A percentile compares a stretch with the other conserved stretches of the same genome.
Conservation (phyloP, 1,284 basidiomycete genomes). For the Trametes versicolor region DNA sequence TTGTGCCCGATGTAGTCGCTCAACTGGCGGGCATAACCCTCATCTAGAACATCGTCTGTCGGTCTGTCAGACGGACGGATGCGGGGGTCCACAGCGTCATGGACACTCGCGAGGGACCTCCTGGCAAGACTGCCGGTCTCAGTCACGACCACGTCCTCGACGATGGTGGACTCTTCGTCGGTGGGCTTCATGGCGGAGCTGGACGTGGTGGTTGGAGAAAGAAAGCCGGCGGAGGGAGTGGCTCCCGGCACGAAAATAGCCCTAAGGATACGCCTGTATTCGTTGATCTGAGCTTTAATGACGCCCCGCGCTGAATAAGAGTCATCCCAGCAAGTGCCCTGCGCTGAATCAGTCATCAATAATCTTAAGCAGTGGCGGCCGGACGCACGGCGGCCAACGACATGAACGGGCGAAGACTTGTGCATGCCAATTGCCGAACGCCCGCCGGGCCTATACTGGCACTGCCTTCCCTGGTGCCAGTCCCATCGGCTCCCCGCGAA, state of each 20-base stretch:
- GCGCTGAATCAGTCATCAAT: too few relatives aligned
- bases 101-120: constrained; percentile 36
- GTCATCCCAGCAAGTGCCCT: background rate
- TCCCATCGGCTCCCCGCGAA: too few relatives aligned
- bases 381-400: too few relatives aligned
- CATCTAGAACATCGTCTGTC: constrained; percentile 39
- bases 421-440: too few relatives aligned
- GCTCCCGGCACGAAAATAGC: background rate
- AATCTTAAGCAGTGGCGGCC: too few relatives aligned
- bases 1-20: constrained; percentile 42
- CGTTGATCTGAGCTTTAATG: background rate
- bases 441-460: too few relatives aligned
- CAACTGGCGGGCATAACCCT: constrained; percentile 39
- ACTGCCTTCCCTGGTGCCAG: too few relatives aligned
- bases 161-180: constrained; percentile 36
- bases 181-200: constrained; percentile 17
- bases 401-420: too few relatives aligned
- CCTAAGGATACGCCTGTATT: background rate
- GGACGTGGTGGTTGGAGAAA: constrained; percentile 14
- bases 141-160: constrained; percentile 17
- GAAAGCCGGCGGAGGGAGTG: constrained; percentile 12
- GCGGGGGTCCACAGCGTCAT: constrained; percentile 42
- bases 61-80: constrained; percentile 38
- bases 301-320: constrained; percentile 18
- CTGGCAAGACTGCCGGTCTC: constrained; percentile 28